Percentiles rank a stretch among this genome's conserved stretches.
Conservation (phyloP, 73 alveolate genomes). For the Paramecium caudatum region DNA sequence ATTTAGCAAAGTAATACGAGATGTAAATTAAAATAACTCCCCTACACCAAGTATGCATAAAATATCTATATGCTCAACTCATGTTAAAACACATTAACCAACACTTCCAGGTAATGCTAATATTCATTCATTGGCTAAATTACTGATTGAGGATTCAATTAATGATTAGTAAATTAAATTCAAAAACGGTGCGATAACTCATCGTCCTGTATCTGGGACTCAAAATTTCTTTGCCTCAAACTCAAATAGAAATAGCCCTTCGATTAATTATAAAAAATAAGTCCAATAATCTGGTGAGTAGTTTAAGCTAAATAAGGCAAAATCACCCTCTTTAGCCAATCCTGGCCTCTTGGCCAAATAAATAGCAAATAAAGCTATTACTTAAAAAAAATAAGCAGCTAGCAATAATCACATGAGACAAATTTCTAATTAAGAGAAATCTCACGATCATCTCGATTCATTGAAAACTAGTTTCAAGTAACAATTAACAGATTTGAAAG, state of each 20-base stretch:
- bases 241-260: conserved; percentile 59
- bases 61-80: not conserved
- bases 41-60: conserved; percentile 7
- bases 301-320: not conserved
- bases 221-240: conserved; percentile 3
- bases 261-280: not conserved
- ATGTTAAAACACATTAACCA: not conserved
- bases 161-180: conserved; percentile 10
- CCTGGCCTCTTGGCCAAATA: not conserved
- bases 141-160: conserved; percentile 8
- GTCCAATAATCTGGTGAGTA: not conserved
- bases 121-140: not conserved
- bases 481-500: not conserved
- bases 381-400: not conserved
- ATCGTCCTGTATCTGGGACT: conserved; percentile 43
- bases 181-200: conserved; percentile 56
- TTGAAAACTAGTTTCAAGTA: not conserved
- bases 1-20: conserved; percentile 9
- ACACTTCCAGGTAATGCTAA: not conserved
- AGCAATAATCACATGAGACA: not conserved
- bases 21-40: conserved; percentile 1
- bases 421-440: conserved; percentile 23
- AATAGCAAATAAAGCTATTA: not conserved
- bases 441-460: not conserved
- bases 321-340: not conserved